Base-by-base conservation (phyloP, 345 rosid species). In the Nephelium lappaceum region DNA sequence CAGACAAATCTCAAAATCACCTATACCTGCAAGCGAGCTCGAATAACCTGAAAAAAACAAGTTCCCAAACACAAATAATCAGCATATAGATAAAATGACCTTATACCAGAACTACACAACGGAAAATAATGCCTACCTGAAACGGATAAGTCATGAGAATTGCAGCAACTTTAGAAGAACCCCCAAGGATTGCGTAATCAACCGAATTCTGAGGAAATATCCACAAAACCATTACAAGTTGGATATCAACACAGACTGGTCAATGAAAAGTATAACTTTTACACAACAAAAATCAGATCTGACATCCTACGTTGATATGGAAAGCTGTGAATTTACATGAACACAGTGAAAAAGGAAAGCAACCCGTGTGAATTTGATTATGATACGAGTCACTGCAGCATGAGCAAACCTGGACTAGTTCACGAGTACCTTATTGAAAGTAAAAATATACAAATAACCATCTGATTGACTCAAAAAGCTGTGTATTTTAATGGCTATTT, bases 141-240 rank as follows among this genome's bases (percentile, higher is more conserved):
- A 93, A 87, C 68, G 98, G 98, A 87, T 92, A 94, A 51, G 98
- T 92, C 64, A 94, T 36, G 71, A 93, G 90, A 82, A 94, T 93
- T 67, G 99, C 97, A 53, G 91, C 94, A 65, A 96, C 78, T 91
- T 94, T 96, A 47, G 99, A 92, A 49, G 94, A 86, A 8, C 92
- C 97, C 38, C 98, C 99, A 45, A 96, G 95, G 23, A 90, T 71
- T 57, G 98, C 99, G 87, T 89, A 94, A 86, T 96, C 97, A 51
- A 77, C 90, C 36, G 97, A 94, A 81, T 89, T 96, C 98, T 94
- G 85, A 12, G 10, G 21, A 74, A 57, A 78, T 21, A 74, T 62
- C 65, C 45, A 66, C 76, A 38, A 45, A 14, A 74, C 47, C 21
- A 27, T 67, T 69, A 77, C 74, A 72, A 81, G 31, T 49, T 65